These are phyloP conservation scores for Penium margaritaceum DNA, from an alignment of 139 green algal species.

Conservation along the genomic window DNA sequence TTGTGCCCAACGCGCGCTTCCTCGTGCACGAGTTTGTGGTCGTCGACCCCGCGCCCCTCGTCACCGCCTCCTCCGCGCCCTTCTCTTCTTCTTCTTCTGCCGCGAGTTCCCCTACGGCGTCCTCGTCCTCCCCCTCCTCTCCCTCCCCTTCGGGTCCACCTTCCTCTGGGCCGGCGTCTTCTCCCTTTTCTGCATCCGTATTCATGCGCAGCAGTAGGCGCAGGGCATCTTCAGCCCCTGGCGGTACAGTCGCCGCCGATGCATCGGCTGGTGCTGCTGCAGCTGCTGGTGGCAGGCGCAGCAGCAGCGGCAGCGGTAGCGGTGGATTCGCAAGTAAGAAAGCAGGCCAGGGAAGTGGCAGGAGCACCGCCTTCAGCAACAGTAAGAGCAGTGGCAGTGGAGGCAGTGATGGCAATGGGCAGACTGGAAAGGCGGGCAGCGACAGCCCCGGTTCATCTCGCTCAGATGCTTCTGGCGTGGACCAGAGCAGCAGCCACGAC, in stretches of 20 bases:
- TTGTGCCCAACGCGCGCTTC: conserved; percentile 26
- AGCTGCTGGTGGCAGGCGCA: conserved; percentile 3
- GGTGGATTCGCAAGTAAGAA: not conserved
- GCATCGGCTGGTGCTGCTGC: not conserved
- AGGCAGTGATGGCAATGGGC: not conserved
- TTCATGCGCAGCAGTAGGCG: not conserved
- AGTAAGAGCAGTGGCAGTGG: not conserved
- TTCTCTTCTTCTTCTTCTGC: not conserved
- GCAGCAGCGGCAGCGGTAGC: not conserved
- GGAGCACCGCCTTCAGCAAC: not conserved
- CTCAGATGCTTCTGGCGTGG: not conserved
- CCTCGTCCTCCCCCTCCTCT: too few species aligned
- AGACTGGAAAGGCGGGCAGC: not conserved
- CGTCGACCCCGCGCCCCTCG: not conserved
- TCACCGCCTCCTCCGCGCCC: not conserved
- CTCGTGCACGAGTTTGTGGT: conserved; percentile 14
- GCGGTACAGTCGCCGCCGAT: not conserved
- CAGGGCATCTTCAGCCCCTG: not conserved
- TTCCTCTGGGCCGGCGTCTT: too few species aligned
- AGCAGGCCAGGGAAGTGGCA: not conserved
- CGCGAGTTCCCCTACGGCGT: too few species aligned
- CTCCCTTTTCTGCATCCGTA: not conserved
- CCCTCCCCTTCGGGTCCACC: too few species aligned
- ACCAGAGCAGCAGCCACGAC: too few species aligned
- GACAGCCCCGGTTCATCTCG: not conserved